These are phyloP conservation scores for Nyssa sinensis DNA, from an alignment of 148 eudicot species.

Conservation along the genomic window DNA sequence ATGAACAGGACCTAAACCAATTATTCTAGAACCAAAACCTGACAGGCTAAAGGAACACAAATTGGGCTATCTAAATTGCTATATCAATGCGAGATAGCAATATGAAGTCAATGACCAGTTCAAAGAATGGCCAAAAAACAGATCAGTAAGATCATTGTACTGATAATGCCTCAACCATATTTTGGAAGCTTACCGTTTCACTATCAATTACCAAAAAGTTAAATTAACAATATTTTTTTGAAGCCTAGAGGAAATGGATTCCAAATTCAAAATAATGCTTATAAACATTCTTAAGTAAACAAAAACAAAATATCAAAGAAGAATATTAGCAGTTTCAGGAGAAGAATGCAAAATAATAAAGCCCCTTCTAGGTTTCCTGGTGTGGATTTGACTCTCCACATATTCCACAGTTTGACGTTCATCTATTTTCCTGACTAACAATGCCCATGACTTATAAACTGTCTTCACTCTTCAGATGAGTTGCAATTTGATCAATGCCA, in stretches of 20 bases:
- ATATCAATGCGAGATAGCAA: neutral
- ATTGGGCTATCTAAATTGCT: neutral
- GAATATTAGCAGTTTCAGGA: neutral
- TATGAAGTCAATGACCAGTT: neutral
- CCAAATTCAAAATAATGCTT: neutral
- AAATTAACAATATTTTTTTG: neutral
- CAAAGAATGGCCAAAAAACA: neutral
- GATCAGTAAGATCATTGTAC: neutral
- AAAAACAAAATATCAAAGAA: neutral
- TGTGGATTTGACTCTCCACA: neutral
- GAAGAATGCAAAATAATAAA: too few relatives aligned
- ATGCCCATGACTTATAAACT: neutral
- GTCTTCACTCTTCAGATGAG: neutral
- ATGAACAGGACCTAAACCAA: neutral
- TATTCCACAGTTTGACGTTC: neutral
- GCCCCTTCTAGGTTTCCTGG: neutral
- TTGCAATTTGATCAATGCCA: neutral
- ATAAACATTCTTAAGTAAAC: too few relatives aligned
- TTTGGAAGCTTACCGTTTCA: neutral
- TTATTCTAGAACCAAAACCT: too few relatives aligned
- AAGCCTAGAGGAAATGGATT: neutral
- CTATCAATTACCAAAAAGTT: too few relatives aligned
- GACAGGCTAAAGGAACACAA: too few relatives aligned
- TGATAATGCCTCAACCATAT: too few relatives aligned
- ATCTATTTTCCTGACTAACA: neutral